A percentile compares a stretch with the other conserved stretches of the same genome.
Evolutionary conservation across 179 eudicot genomes (phyloP).

Genomic region (Kewa caespitosa): DNA sequence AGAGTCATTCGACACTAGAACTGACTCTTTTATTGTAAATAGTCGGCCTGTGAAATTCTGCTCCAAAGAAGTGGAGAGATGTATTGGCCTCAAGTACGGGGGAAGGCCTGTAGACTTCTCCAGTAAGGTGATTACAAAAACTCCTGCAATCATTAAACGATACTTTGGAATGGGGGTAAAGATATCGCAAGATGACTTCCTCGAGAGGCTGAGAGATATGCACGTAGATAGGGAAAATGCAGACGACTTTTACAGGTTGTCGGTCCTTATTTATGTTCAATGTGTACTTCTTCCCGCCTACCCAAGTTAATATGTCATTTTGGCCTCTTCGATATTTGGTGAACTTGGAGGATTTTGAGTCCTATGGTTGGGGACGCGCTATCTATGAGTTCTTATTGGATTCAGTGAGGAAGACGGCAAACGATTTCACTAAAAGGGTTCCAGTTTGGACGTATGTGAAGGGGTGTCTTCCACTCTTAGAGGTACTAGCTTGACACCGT

Average conservation of each 20-base stretch:
- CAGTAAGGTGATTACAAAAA: not conserved
- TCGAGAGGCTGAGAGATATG: constrained; percentile 7
- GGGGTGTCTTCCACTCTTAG: constrained; percentile 20
- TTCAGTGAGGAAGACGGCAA: constrained; percentile 1
- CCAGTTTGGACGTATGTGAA: not conserved
- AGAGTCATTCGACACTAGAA: not conserved
- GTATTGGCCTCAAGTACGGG: not conserved
- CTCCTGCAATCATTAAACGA: not conserved
- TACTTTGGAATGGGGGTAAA: not conserved
- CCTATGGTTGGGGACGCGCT: constrained; percentile 12
- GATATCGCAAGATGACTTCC: not conserved
- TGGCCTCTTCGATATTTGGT: constrained; percentile 1
- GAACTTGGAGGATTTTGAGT: not conserved
- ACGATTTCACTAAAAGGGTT: not conserved
- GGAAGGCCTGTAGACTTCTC: constrained; percentile 12
- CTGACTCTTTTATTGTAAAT: not conserved
- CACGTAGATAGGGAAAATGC: not conserved
- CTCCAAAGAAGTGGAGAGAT: constrained; percentile 13
- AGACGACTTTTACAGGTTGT: constrained; percentile 13
- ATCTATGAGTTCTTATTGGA: constrained; percentile 1
- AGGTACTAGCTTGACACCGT: constrained; percentile 3
- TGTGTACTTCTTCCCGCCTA: constrained; percentile 8
- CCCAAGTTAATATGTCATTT: not conserved
- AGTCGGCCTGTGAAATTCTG: constrained; percentile 10
- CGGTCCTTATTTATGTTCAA: constrained; percentile 11